A percentile compares a stretch with the other conserved stretches of the same genome.
Evolutionary conservation across 2,329 filamentous ascomycete genomes (phyloP).

Genomic region (Macroventuria anomochaeta): DNA sequence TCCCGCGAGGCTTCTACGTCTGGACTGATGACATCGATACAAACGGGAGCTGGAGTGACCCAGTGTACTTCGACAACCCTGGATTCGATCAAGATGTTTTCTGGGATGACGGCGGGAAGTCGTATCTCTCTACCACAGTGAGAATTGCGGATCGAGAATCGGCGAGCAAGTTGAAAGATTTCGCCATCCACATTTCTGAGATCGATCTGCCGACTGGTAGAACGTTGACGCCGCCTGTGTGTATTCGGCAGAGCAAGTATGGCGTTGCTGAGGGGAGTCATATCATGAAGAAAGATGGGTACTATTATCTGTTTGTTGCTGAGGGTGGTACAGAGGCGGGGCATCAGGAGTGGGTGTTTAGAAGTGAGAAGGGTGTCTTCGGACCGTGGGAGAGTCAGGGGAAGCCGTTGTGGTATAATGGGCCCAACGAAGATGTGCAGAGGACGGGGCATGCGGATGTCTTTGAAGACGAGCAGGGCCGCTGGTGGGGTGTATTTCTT

Average conservation of each 20-base stretch:
- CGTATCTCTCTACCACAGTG: slow-evolving; percentile 49
- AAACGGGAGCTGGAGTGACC: slow-evolving; percentile 29
- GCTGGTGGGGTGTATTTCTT: slow-evolving; percentile 48
- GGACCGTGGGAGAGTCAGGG: slow-evolving; percentile 47
- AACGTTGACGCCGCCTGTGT: slow-evolving; percentile 23
- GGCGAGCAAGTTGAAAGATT: slow-evolving; percentile 30
- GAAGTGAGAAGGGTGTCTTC: slow-evolving; percentile 53
- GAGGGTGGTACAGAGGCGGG: slow-evolving; percentile 47
- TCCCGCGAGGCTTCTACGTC: slow-evolving; percentile 59
- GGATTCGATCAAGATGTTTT: slow-evolving; percentile 48
- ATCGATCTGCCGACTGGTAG: slow-evolving; percentile 43
- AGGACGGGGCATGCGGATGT: slow-evolving; percentile 37
- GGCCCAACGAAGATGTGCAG: slow-evolving; percentile 41
- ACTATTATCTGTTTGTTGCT: slow-evolving; percentile 38
- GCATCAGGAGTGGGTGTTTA: slow-evolving; percentile 58
- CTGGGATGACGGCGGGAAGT: slow-evolving; percentile 62
- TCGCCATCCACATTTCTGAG: slow-evolving; percentile 39
- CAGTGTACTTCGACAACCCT: slow-evolving; percentile 32
- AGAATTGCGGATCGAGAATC: slow-evolving; percentile 23
- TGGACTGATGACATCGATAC: slow-evolving; percentile 28
- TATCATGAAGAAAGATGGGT: slow-evolving; percentile 34
- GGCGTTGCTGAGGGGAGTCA: slow-evolving; percentile 47
- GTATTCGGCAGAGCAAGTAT: slow-evolving; percentile 33
- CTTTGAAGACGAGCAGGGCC: slow-evolving; percentile 29
- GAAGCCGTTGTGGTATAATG: slow-evolving; percentile 45